Evolutionary conservation across 768 basidiomycete genomes (phyloP).

Genomic region (Artomyces pyxidatus): DNA sequence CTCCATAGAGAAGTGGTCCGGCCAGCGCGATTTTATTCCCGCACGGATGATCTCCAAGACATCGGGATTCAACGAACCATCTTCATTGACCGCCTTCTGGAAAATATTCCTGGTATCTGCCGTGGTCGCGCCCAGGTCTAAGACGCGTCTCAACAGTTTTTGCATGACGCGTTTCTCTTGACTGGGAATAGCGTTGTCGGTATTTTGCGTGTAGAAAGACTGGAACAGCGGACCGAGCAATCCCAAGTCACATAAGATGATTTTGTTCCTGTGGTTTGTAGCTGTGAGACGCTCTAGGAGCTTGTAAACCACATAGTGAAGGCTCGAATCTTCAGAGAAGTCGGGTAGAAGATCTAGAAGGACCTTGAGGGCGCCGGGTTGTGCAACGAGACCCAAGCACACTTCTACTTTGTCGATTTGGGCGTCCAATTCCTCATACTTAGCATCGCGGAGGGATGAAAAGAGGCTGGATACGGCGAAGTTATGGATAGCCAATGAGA

Average conservation of each 20-base stretch:
- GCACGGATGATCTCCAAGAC: conserved; percentile 63
- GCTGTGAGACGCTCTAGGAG: conserved; percentile 55
- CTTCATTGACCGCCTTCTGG: conserved; percentile 41
- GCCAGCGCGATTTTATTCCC: conserved; percentile 71
- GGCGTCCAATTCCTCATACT: conserved; percentile 36
- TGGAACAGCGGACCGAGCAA: conserved; percentile 46
- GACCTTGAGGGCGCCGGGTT: conserved; percentile 53
- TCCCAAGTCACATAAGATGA: conserved; percentile 51
- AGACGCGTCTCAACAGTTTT: conserved; percentile 56
- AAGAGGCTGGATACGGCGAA: conserved; percentile 54
- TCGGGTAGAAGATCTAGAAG: conserved; percentile 42
- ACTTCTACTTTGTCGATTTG: conserved; percentile 33
- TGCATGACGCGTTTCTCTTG: conserved; percentile 49
- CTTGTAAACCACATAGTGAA: conserved; percentile 50
- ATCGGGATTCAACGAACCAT: conserved; percentile 49
- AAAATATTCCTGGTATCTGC: conserved; percentile 59
- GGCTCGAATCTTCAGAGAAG: conserved; percentile 26
- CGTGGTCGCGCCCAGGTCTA: conserved; percentile 69
- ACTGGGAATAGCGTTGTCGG: conserved; percentile 23
- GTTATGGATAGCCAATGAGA: conserved; percentile 60
- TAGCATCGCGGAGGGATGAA: conserved; percentile 31
- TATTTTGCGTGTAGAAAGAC: conserved; percentile 30
- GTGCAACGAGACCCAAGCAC: conserved; percentile 41
- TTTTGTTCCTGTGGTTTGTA: conserved; percentile 62
- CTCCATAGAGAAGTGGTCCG: conserved; percentile 68